Percentiles rank a stretch among this genome's conserved stretches.
phyloP scores from a whole-genome alignment of 176 grass and related monocot species.

The Oryza punctata region DNA sequence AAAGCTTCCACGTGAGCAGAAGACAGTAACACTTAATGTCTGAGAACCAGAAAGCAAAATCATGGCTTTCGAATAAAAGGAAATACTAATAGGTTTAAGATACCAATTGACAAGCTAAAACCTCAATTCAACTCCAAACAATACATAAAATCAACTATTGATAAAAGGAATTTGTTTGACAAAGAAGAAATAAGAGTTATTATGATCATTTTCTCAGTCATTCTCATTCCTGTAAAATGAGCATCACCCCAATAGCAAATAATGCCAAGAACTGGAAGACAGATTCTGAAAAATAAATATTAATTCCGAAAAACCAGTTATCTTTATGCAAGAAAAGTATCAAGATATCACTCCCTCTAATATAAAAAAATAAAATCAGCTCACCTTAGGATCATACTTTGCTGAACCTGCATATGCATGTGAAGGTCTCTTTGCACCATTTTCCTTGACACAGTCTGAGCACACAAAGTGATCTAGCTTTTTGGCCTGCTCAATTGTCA shows the following conservation, averaged over 20 bases:
- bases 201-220: not conserved
- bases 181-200: not conserved
- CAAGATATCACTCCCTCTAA: not conserved
- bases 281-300: slow-evolving; percentile 9
- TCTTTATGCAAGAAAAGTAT: not conserved
- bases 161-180: not conserved
- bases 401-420: slow-evolving; percentile 52
- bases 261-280: slow-evolving; percentile 19
- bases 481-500: slow-evolving; percentile 83
- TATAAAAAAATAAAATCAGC: slow-evolving; percentile 11
- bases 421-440: slow-evolving; percentile 57
- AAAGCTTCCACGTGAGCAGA: not conserved
- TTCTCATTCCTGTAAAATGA: slow-evolving; percentile 6
- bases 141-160: not conserved
- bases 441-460: slow-evolving; percentile 63
- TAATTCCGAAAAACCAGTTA: slow-evolving; percentile 7
- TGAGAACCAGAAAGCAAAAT: not conserved
- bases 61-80: not conserved
- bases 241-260: not conserved
- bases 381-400: slow-evolving; percentile 60
- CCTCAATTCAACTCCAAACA: not conserved
- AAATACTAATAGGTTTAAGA: not conserved
- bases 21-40: not conserved
- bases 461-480: slow-evolving; percentile 73
- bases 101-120: not conserved